Evolutionary conservation across 805 yeast species (phyloP), one percentile per base, ranked within the genome.

Genomic region (Helenozyma baotianmanensis): DNA sequence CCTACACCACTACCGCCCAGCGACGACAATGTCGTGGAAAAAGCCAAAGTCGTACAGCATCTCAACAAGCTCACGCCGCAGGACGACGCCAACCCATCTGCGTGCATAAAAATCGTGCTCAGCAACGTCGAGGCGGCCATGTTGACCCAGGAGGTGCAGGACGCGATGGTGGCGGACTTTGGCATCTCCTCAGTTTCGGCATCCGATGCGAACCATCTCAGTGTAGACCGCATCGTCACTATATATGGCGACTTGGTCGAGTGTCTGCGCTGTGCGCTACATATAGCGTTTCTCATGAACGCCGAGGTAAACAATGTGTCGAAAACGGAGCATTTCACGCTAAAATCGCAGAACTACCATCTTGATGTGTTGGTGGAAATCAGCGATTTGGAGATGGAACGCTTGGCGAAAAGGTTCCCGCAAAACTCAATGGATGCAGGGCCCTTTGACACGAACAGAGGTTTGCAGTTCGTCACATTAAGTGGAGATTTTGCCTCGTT

Each of bases 341-440:
- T 65, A 27, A 62, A 61, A 32, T 57, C 63, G 2, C 31, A 45
- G 19, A 61, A 60, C 36, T 62, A 61, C 39, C 27, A 30, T 14
- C 17, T 51, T 6, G 34, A 29, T 15, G 39, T 38, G 7, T 30
- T 42, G 16, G 25, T 43, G 6, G 48, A 45, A 29, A 36, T 34
- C 6, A 31, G 24, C 6, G 38, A 32, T n/a, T 23, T 30, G 32
- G 30, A 34, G 13, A 23, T 35, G 10, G 25, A 10, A 19, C 25
- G 17, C 7, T 22, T 35, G 15, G n/a, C 19, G 16, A 26, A 27
- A 9, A 31, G 18, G 21, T 35, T 33, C 12, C 29, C 39, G 6
- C 27, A 21, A 9, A 25, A 21, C 6, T 14, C 31, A 8, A 29
- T 35, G 3, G 50, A 45, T 15, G 21, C 25, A 15, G 30, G 36